Evolutionary conservation across 1,284 basidiomycete genomes (phyloP).

Genomic region (Anthracocystis walkeri): DNA sequence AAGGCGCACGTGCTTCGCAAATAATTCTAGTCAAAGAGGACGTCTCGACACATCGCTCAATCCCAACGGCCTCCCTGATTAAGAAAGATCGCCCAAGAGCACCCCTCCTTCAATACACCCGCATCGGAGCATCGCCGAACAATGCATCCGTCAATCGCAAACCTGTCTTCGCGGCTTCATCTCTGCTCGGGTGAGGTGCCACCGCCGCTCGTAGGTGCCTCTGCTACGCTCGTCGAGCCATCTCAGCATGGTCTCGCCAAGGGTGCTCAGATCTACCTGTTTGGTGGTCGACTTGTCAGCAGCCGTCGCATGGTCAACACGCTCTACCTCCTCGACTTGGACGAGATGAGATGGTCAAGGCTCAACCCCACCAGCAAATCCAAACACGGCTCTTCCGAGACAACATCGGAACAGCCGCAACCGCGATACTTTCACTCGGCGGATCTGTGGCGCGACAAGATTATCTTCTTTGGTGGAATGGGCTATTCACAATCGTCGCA

Average conservation of each 20-base stretch:
- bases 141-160: constrained; percentile 53
- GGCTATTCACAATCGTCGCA: constrained; percentile 46
- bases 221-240: constrained; percentile 58
- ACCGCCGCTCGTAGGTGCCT: constrained; percentile 63
- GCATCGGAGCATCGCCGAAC: constrained; percentile 1
- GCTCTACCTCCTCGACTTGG: constrained; percentile 59
- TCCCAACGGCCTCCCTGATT: background rate
- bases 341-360: constrained; percentile 53
- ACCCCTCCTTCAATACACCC: background rate
- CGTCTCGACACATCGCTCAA: background rate
- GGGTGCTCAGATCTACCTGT: constrained; percentile 54
- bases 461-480: constrained; percentile 66
- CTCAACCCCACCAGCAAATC: constrained; percentile 23
- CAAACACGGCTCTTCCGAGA: background rate
- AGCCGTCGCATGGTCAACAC: constrained; percentile 62
- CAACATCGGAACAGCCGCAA: constrained; percentile 36
- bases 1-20: constrained; percentile 1
- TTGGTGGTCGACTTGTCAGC: constrained; percentile 63
- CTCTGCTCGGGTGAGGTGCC: constrained; percentile 59
- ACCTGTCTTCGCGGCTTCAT: constrained; percentile 49
- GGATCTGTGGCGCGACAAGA: constrained; percentile 61
- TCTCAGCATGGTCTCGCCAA: constrained; percentile 8
- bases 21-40: background rate
- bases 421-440: constrained; percentile 66
- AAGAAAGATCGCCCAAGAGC: background rate